Evolutionary conservation across 768 basidiomycete genomes (phyloP), one percentile per base, ranked within the genome.

Genomic region (Rhizopogon vesiculosus): DNA sequence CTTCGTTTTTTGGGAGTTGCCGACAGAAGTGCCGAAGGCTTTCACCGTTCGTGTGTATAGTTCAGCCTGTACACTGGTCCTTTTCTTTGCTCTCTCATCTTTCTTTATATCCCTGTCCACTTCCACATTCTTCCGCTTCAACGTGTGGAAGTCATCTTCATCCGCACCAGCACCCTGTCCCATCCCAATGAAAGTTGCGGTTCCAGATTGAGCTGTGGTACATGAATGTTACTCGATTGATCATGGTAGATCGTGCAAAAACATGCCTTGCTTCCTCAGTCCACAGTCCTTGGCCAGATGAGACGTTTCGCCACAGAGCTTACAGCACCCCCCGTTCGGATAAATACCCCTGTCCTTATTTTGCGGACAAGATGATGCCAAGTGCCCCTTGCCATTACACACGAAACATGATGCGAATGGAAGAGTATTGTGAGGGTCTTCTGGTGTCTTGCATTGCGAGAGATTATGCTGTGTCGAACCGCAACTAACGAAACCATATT

Each of bases 341-440:
- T 97, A 97, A 25, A 96, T 78, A 0, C 94, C 93, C 61, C 83
- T 89, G 0, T 77, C 78, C 59, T 80, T 79, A 65, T 97, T 97
- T 62, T 86, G 72, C 0, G 91, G 88, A 69, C 95, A 98, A 13
- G 81, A 71, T 1, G 89, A 86, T 2, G 91, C 90, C 1, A 98
- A 79, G 65, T 98, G 95, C 1, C 95, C 95, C 62, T 80, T 86
- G 3, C 76, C 78, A 3, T 82, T 83, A 66, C 95, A 98, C 18
- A 98, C 88, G 66, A 93, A 98, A 72, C 95, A 98, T 3, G 87
- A 89, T 0, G 95, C 94, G 61, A 84, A 93, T 1, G 94, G 95
- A 3, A 93, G 76, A 1, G 89, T 87, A 55, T 91, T 77, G 16
- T 65, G 67, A 10, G 81, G 76, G 66, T 92, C 80, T 18, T 73